A percentile compares a stretch with the other conserved stretches of the same genome.
Evolutionary conservation across 2,329 filamentous ascomycete species (phyloP).

Genomic region (Aphanocladium album): DNA sequence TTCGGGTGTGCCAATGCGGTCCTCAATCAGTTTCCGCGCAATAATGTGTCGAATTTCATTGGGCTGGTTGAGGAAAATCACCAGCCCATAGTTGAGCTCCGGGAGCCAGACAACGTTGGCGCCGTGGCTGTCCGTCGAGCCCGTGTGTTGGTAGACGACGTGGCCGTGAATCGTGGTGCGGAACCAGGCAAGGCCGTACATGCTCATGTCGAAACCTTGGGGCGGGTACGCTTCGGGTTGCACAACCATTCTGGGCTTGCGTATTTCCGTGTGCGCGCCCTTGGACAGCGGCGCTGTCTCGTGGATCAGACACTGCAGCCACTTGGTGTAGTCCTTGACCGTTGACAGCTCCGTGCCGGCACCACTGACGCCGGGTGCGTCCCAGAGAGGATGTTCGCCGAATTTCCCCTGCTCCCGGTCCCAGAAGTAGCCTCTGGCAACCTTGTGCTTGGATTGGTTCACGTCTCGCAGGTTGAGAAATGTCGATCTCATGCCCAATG

Average conservation of each 20-base stretch:
- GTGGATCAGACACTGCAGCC: slow-evolving; percentile 45
- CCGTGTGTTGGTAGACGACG: slow-evolving; percentile 26
- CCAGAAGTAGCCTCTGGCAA: slow-evolving; percentile 42
- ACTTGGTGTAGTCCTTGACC: slow-evolving; percentile 46
- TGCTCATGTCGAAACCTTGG: not conserved
- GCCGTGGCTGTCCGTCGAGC: slow-evolving; percentile 23
- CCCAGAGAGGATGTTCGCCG: slow-evolving; percentile 23
- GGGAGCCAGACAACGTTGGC: slow-evolving; percentile 29
- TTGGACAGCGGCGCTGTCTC: slow-evolving; percentile 20
- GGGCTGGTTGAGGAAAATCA: slow-evolving; percentile 37
- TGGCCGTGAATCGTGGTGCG: slow-evolving; percentile 23
- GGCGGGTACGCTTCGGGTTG: slow-evolving; percentile 23
- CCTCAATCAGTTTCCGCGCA: slow-evolving; percentile 26
- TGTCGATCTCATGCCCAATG: slow-evolving; percentile 43
- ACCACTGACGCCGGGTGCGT: slow-evolving; percentile 29
- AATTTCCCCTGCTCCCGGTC: slow-evolving; percentile 22
- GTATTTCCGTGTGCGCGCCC: slow-evolving; percentile 24
- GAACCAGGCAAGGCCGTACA: slow-evolving; percentile 28
- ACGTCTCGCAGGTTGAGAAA: slow-evolving; percentile 28
- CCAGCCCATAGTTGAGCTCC: slow-evolving; percentile 26
- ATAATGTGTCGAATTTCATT: slow-evolving; percentile 27
- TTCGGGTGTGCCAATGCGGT: slow-evolving; percentile 21
- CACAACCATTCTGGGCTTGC: slow-evolving; percentile 22
- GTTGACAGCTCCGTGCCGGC: slow-evolving; percentile 41
- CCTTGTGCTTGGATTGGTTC: slow-evolving; percentile 16